Base-by-base conservation (phyloP, 345 rosid species). In the Iberis pinnata region DNA sequence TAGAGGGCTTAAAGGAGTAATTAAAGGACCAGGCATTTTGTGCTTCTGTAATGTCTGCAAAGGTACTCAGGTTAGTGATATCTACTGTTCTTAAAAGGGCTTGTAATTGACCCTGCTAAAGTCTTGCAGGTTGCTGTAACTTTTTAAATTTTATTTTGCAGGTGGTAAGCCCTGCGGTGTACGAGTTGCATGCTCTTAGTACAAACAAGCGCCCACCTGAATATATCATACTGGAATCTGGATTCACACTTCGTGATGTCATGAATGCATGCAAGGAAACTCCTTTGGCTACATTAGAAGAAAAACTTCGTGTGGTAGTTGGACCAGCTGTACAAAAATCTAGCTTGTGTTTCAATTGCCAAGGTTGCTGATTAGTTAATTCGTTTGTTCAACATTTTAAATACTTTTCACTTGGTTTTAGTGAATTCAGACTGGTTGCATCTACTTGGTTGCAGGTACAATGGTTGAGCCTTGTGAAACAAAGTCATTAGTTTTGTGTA, bases 151-250 rank as follows among this genome's bases (percentile, higher is more conserved):
- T 31, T 26, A 55, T 40, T 41, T 46, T 64, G 15, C 60, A 92
- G 98, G 80, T 76, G 52, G 76, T 88, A 51, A 53, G 77, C 0
- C 80, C 98, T 32, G 35, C 69, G 15, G 38, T 69, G 22, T 92
- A 61, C 48, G 98, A 88, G 80, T 14, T 70, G 68, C 98, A 90
- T 75, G 98, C 98, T 15, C 78, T 77, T 49, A 83, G 93, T 77
- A 20, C 79, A 45, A 90, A 90, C 67, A 87, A 84, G 62, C 86
- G 83, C 13, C 95, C 96, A 6, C 80, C 95, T 16, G 98, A 88
- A 53, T 74, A 82, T 69, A 88, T 78, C 47, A 65, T 26, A 63
- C 70, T 90, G 65, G 88, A 83, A 63, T 84, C 80, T 68, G 95
- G 95, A 41, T 74, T 54, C 26, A 68, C 86, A 46, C 89, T 90